phyloP scores from a whole-genome alignment of 179 eudicot genomes.

The Actinidia arguta region DNA sequence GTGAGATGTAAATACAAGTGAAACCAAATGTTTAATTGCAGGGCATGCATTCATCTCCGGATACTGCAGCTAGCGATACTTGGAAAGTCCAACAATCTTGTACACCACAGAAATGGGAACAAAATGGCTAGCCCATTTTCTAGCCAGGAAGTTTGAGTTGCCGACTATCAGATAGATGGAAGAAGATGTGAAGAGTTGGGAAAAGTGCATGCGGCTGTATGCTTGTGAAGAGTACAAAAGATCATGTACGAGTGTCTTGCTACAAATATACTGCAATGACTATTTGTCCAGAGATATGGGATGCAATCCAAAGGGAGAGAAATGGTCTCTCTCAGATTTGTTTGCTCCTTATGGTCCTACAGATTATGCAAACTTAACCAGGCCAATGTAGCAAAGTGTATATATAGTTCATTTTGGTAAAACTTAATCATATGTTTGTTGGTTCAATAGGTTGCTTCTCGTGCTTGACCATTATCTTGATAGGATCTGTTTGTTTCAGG shows the following conservation, averaged over 20 bases:
- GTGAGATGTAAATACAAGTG: background rate
- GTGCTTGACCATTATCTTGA: too few species aligned
- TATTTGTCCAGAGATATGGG: conserved; percentile 70
- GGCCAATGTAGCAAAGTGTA: too few species aligned
- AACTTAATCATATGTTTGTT: too few species aligned
- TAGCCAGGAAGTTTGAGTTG: background rate
- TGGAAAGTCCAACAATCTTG: background rate
- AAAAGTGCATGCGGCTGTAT: background rate
- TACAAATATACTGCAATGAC: conserved; percentile 61
- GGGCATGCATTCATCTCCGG: conserved; percentile 1
- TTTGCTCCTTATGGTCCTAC: conserved; percentile 53
- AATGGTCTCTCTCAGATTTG: conserved; percentile 40
- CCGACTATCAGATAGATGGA: conserved; percentile 7
- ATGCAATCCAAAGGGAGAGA: conserved; percentile 51
- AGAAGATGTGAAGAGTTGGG: background rate
- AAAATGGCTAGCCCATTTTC: background rate
- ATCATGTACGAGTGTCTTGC: background rate
- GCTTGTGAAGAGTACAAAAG: background rate
- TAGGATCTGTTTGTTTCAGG: too few species aligned
- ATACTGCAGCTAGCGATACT: conserved; percentile 4
- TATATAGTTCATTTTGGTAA: too few species aligned
- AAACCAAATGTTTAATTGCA: background rate
- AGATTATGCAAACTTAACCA: background rate
- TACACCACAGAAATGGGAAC: conserved; percentile 11
- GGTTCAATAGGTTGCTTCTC: too few species aligned